Evolutionary conservation across 2,329 filamentous ascomycete species (phyloP), one percentile per base, ranked within the genome.

Genomic region (Penicillium griseofulvum): DNA sequence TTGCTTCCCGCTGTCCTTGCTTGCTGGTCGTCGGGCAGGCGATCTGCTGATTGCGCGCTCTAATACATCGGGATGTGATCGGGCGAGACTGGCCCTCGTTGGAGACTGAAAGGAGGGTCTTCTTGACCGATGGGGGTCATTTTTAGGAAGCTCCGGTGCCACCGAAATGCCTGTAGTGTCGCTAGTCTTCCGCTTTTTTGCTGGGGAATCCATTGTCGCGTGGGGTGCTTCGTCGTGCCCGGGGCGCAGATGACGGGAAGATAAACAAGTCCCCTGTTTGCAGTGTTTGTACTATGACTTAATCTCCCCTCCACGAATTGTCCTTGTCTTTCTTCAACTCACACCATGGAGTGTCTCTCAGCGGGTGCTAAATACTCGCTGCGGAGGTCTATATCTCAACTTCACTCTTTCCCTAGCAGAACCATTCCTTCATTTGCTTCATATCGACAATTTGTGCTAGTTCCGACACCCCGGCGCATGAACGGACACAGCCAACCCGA

Each of bases 41-140:
- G 63, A 73, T 67, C 53, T 74, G 74, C 64, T 74, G 63, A 65
- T 74, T 69, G 67, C 66, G 59, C 79, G 76, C 53, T 78, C 74
- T 33, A 86, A 71, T 7, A 86, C 76, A 11, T 84, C 80, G 0
- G 85, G 83, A 57, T 87, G 83, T 45, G 83, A 80, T 59, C 83
- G 81, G 54, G 84, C 78, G 14, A 88, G 72, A 63, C 84, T 89
- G 12, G 86, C 80, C 66, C 80, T 84, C 0, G 86, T 88, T 0
- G 87, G 86, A n/a, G 86, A 87, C 51, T 83, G 83, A 66, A 85
- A 88, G 0, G 85, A 87, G 0, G 82, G 80, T 1, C 79, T 79
- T 44, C 68, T 64, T 8, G 68, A 60, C 37, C 71, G 68, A 17
- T 71, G 64, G 29, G 65, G 57, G 52, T 59, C 60, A 44, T 61